Conservation (phyloP, 768 basidiomycete species). For the Pisolithus marmoratus region DNA sequence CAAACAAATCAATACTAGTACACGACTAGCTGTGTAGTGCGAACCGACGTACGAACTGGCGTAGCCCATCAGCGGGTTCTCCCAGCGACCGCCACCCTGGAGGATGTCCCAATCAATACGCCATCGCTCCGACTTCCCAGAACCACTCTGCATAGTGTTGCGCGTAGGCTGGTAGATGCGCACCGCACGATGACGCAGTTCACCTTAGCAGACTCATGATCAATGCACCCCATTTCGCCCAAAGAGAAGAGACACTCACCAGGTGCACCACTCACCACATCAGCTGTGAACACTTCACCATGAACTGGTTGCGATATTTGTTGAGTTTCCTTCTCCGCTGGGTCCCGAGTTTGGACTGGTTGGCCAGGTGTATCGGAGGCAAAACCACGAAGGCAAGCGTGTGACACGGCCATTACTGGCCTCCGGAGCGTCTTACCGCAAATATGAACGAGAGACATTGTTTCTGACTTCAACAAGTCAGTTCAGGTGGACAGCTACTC, state of each 20-base stretch:
- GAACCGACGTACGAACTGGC: conserved; percentile 76
- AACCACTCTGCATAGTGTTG: conserved; percentile 93
- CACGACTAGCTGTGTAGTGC: not conserved
- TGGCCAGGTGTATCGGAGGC: conserved; percentile 12
- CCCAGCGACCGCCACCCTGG: conserved; percentile 90
- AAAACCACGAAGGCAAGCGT: conserved; percentile 13
- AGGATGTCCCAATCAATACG: conserved; percentile 91
- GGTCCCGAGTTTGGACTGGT: conserved; percentile 17
- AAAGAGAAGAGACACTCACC: conserved; percentile 37
- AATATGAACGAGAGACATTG: conserved; percentile 55
- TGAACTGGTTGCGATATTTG: conserved; percentile 43
- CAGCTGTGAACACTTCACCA: conserved; percentile 65
- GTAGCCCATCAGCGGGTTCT: conserved; percentile 97
- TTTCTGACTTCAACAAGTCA: not conserved
- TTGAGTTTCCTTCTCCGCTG: conserved; percentile 20
- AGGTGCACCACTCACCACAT: conserved; percentile 83
- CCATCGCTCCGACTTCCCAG: conserved; percentile 83
- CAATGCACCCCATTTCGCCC: not conserved
- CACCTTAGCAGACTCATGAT: conserved; percentile 38
- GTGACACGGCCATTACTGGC: conserved; percentile 11
- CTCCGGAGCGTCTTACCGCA: conserved; percentile 29
- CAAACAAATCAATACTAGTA: not conserved
- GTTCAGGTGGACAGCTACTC: too few relatives aligned
- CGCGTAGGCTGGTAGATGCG: conserved; percentile 91
- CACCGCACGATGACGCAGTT: conserved; percentile 82